phyloP scores from a whole-genome alignment of 148 eudicot genomes.

The Rhododendron mucronatum region DNA sequence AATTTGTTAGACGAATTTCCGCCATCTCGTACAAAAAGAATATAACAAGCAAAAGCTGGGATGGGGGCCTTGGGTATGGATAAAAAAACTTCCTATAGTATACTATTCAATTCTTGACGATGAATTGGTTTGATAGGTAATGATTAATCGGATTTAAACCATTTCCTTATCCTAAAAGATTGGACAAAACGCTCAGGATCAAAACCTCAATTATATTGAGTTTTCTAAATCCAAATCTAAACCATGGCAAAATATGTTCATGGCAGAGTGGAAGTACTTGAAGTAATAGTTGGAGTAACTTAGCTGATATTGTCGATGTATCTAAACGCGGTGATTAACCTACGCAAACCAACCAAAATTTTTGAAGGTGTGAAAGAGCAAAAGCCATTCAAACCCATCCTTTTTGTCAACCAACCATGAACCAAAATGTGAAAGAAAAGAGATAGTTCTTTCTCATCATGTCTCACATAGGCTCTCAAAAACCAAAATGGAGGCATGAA shows the following conservation, averaged over 20 bases:
- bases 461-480: background rate
- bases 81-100: background rate
- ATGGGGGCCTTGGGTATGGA: background rate
- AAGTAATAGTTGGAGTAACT: background rate
- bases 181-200: background rate
- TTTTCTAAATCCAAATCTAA: background rate
- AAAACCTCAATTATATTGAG: background rate
- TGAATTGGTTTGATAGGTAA: too few relatives aligned
- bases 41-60: background rate
- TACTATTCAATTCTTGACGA: too few relatives aligned
- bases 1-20: background rate
- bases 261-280: background rate
- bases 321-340: slow-evolving; percentile 26
- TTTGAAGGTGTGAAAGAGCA: slow-evolving; percentile 80
- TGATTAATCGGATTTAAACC: background rate
- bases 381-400: slow-evolving; percentile 42
- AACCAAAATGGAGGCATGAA: background rate
- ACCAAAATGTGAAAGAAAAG: slow-evolving; percentile 17
- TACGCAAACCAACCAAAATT: slow-evolving; percentile 95
- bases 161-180: background rate
- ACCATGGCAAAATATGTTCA: background rate
- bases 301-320: background rate
- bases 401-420: slow-evolving; percentile 52
- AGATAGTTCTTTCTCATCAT: background rate
- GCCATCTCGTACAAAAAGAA: background rate